Evolutionary conservation across 2,329 filamentous ascomycete species (phyloP).

Genomic region (Penicillium sp.): DNA sequence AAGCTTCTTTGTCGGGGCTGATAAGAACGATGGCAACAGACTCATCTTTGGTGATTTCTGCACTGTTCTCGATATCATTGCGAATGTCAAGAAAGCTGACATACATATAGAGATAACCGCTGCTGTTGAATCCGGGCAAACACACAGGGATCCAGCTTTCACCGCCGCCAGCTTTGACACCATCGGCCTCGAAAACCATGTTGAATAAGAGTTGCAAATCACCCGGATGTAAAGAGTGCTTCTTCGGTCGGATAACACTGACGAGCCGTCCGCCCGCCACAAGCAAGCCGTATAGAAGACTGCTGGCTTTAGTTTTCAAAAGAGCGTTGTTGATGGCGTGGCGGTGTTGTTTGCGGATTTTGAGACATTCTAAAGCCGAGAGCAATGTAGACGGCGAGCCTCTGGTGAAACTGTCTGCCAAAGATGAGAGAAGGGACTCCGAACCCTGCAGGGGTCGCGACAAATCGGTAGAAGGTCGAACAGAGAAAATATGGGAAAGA

Average conservation of each 20-base stretch:
- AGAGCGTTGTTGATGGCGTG: constrained; percentile 83
- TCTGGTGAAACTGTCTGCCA: constrained; percentile 90
- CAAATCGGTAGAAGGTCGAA: constrained; percentile 90
- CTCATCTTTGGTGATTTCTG: constrained; percentile 58
- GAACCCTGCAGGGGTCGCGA: constrained; percentile 87
- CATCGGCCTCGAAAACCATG: constrained; percentile 95
- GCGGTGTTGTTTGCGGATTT: constrained; percentile 82
- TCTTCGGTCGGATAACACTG: constrained; percentile 89
- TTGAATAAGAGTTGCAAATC: constrained; percentile 97
- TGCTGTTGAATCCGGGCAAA: constrained; percentile 94
- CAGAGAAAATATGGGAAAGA: constrained; percentile 80
- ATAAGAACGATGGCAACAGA: constrained; percentile 88
- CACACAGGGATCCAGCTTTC: constrained; percentile 98
- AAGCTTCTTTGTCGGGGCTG: constrained; percentile 87
- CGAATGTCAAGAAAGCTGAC: constrained; percentile 83
- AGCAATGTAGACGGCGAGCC: constrained; percentile 87
- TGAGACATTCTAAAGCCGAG: constrained; percentile 90
- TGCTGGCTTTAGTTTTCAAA: constrained; percentile 71
- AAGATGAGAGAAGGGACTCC: constrained; percentile 82
- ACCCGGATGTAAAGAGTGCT: constrained; percentile 91
- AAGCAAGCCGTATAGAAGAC: constrained; percentile 86
- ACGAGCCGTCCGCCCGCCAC: constrained; percentile 91
- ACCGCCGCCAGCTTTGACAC: constrained; percentile 85
- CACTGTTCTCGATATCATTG: constrained; percentile 45
- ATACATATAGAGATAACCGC: constrained; percentile 97